Conservation (phyloP, 2,329 filamentous ascomycete species). For the Apiospora aurea region DNA sequence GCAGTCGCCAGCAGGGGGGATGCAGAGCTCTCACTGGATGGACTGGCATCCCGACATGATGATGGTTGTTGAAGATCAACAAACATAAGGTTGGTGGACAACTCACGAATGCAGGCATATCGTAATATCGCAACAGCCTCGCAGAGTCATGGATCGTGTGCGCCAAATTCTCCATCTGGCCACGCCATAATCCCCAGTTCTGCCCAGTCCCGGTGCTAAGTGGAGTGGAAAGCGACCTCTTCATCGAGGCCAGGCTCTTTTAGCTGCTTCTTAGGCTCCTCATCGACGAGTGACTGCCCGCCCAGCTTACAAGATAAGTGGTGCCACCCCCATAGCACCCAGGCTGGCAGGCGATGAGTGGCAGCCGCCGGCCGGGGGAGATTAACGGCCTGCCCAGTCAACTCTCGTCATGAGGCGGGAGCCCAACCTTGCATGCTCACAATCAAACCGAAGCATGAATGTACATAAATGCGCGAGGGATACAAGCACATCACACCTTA, state of each 20-base stretch:
- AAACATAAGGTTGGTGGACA: neutral
- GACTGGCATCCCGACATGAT: neutral
- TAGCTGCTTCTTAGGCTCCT: conserved; percentile 7
- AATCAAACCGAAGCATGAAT: conserved; percentile 1
- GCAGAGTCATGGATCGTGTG: neutral
- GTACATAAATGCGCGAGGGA: neutral
- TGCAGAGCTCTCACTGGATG: neutral
- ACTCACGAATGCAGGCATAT: neutral
- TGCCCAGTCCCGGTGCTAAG: neutral
- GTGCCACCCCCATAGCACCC: neutral
- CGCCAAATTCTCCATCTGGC: conserved; percentile 17
- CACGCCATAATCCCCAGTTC: conserved; percentile 15
- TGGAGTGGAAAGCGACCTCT: conserved; percentile 5
- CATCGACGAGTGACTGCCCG: conserved; percentile 3
- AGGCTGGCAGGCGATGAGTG: conserved; percentile 11
- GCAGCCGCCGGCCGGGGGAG: conserved; percentile 5
- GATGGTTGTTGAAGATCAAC: neutral
- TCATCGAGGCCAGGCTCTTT: conserved; percentile 18
- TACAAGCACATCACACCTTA: neutral
- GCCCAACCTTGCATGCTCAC: conserved; percentile 20
- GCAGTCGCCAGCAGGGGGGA: conserved; percentile 2
- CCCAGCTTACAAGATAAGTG: conserved; percentile 9
- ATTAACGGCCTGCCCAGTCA: neutral
- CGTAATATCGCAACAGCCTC: neutral
- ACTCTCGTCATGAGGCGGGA: conserved; percentile 10